Evolutionary conservation across 2,329 filamentous ascomycete genomes (phyloP), one percentile per base, ranked within the genome.

Genomic region (Fusarium nurragi): DNA sequence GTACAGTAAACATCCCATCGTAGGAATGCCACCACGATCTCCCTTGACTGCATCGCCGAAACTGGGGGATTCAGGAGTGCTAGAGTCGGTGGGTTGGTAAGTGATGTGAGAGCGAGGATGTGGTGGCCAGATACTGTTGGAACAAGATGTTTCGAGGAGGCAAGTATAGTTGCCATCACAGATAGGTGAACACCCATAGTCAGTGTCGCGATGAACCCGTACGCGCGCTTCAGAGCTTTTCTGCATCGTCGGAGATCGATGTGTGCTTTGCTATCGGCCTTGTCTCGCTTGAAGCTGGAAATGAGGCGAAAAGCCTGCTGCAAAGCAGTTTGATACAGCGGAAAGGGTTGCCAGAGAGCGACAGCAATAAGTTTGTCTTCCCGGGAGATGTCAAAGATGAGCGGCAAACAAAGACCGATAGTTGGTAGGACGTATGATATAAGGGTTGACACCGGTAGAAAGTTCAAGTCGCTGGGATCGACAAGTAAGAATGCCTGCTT

Each of bases 1-100:
- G 67, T 58, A 4, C 67, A 69, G 11, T 69, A 69, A 5, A 69
- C 60, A 13, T 69, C 67, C 67, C 66, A 69, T 19, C 66, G 47
- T 30, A 69, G 38, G 37, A 69, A 69, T 0, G 64, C 62, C 1
- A 69, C 67, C 1, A 69, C 66, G 11, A 69, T 57, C 16, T 53
- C 56, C 13, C 67, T 55, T 0, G 60, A 53, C n/a, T 55, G 22
- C 5, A 49, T 22, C 0, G 39, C 51, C 2, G 60, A 43, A 6
- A 69, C 43, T 0, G 67, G 55, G 2, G 67, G 54, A 22, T 34
- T n/a, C 0, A 68, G 21, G 2, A 69, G 8, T 5, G 60, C 60
- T 10, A 67, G 43, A 14, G 66, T 67, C 3, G 66, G 66, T 1
- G 66, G 60, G 8, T 37, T 32, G 0, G 51, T 39, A 4, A 69